These are phyloP conservation scores for Zychaea mexicana DNA, from an alignment of 371 early-diverging fungal species.

Conservation along the genomic window DNA sequence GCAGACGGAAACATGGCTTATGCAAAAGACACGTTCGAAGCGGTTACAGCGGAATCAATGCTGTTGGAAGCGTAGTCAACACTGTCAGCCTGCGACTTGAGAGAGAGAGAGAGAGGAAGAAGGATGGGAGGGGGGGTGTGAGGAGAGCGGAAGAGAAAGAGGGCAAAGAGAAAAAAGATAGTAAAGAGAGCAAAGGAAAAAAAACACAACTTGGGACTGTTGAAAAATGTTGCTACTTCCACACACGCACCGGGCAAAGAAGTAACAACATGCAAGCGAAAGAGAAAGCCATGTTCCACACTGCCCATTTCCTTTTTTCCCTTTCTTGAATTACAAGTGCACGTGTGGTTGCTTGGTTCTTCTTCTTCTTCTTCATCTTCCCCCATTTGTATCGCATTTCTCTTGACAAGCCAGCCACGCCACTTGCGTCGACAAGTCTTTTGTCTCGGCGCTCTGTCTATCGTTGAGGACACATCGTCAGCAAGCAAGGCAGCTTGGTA, in stretches of 20 bases:
- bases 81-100: not conserved
- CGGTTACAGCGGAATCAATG: no score
- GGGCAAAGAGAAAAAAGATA: no score
- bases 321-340: not conserved
- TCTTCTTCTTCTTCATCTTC: not conserved
- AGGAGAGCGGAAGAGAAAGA: not conserved
- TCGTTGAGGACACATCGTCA: no score
- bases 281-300: not conserved
- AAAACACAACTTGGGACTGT: not conserved
- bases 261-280: not conserved
- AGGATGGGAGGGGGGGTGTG: not conserved
- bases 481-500: no score
- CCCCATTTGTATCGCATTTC: no score
- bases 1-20: conserved; percentile 6
- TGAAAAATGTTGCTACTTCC: no score
- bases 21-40: no score
- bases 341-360: not conserved
- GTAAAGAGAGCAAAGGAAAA: no score
- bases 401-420: no score
- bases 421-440: no score
- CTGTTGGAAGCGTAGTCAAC: no score
- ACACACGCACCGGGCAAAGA: not conserved
- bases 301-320: not conserved
- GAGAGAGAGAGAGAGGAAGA: conserved; percentile 5
- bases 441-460: no score